Conservation (phyloP, 129 eudicot species). For the Ambrosia artemisiifolia region DNA sequence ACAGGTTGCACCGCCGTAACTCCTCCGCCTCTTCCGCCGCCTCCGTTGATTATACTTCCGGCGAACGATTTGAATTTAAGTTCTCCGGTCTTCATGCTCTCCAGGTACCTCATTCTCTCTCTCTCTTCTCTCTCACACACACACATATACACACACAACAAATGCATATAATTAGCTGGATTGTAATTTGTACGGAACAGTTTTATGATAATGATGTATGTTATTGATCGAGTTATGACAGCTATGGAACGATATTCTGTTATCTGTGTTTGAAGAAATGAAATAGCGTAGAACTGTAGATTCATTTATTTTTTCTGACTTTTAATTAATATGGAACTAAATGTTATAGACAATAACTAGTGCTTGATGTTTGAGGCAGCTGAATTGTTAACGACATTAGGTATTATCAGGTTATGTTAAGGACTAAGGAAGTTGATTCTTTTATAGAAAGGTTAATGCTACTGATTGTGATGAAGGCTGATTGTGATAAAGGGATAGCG, state of each 20-base stretch:
- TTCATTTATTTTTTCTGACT: too few species aligned
- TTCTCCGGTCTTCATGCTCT: slow-evolving; percentile 60
- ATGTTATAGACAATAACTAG: too few species aligned
- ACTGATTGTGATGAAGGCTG: too few species aligned
- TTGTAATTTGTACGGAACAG: slow-evolving; percentile 10
- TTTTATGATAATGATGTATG: slow-evolving; percentile 9
- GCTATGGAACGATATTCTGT: slow-evolving; percentile 6
- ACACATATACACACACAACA: background rate
- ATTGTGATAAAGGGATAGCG: too few species aligned
- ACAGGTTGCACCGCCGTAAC: slow-evolving; percentile 52
- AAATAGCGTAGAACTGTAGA: background rate
- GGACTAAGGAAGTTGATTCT: too few species aligned
- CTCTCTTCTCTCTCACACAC: background rate
- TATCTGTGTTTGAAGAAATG: background rate
- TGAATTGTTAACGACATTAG: too few species aligned
- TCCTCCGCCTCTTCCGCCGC: slow-evolving; percentile 43
- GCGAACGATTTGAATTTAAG: slow-evolving; percentile 42
- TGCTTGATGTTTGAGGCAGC: too few species aligned
- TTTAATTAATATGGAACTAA: too few species aligned
- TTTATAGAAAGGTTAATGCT: too few species aligned
- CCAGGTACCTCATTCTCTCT: slow-evolving; percentile 39
- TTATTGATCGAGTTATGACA: slow-evolving; percentile 16
- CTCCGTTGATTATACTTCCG: slow-evolving; percentile 39
- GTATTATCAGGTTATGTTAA: too few species aligned
- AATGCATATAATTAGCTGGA: background rate